Base-by-base conservation (phyloP, 2,329 filamentous ascomycete species). In the Fusarium armeniacum region DNA sequence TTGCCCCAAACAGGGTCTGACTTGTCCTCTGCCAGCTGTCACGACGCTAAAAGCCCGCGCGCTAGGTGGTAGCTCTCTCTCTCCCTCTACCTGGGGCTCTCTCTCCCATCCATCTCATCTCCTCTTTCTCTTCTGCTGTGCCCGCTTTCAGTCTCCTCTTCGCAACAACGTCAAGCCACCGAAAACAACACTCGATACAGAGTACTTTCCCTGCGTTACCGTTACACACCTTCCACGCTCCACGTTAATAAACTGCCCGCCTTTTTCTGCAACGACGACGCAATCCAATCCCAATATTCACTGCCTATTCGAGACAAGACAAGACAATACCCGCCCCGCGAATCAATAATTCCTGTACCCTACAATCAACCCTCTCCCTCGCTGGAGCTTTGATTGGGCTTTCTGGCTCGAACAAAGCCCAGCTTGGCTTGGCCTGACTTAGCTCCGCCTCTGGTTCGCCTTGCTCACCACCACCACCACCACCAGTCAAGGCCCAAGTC, bases 81-180 rank as follows among this genome's bases (percentile, higher is more conserved):
- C 36, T 59, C 49, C 20, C 36, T 65, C 63, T 54, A 55, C 50
- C 57, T 56, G 20, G 36, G 36, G n/a, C n/a, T 38, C n/a, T n/a
- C 40, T 49, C 46, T 18, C 46, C 20, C 20, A 20, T 20, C n/a
- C 41, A 30, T 40, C 59, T 35, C 47, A 8, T 44, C 62, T 45
- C 63, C 46, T 38, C 58, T 40, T 50, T 26, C 26, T 41, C 26
- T 41, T n/a, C 13, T 47, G 22, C 8, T 28, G 20, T 49, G 58
- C 62, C 62, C 63, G 62, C 62, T 67, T 68, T 70, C 63, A 51
- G 67, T 69, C 62, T 70, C 51, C 67, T 58, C 68, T 53, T 70
- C 54, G 33, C 67, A 65, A 64, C 54, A 64, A 67, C 67, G 22
- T 64, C 67, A 70, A 70, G 62, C 67, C 62, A 70, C 67, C 67